Base-by-base conservation (phyloP, 352 stramenopile genomes). In the Phytopythium vexans region DNA sequence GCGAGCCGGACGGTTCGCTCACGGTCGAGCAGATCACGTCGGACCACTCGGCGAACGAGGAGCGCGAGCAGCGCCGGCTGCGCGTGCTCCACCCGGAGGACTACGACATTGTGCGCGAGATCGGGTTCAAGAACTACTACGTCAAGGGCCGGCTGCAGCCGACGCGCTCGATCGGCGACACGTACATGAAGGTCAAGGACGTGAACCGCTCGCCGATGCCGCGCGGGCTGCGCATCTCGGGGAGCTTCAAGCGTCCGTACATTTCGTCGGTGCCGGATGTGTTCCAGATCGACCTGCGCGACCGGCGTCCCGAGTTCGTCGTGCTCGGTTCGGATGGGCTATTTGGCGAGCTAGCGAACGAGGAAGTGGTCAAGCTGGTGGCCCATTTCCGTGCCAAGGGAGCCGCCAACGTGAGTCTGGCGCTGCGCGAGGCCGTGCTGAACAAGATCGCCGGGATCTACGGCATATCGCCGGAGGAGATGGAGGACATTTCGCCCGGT, bases 151-250 rank as follows among this genome's bases (percentile, higher is more conserved):
- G 77, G 12, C 68, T 88, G 52, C 77, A 88, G 58, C 77, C 77
- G 7, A 88, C 77, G 41, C 74, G 77, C 4, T 82, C 70, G 33
- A 75, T 88, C 39, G 77, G 77, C 27, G 77, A 88, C 52, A 88
- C 74, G 37, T 88, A 88, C 62, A 88, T 88, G 77, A 88, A 88
- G 45, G 67, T 83, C n/a, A 80, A 83, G 48, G 72, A 88, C 16
- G 77, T 88, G 58, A 88, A 88, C 62, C 61, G 66, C 3, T 60
- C 70, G 16, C 77, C 77, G 4, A 88, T 88, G 77, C 77, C 77
- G 11, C 72, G 72, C 12, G 74, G 74, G 1, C 60, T 88, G 34
- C 77, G 77, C 9, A 80, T 88, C 52, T 58, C 62, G 12, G 77
- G 77, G 34, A 78, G 46, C 55, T 88, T 88, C 57, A 68, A 68